Conservation (phyloP, 768 basidiomycete genomes). For the Mrakia blollopis region DNA sequence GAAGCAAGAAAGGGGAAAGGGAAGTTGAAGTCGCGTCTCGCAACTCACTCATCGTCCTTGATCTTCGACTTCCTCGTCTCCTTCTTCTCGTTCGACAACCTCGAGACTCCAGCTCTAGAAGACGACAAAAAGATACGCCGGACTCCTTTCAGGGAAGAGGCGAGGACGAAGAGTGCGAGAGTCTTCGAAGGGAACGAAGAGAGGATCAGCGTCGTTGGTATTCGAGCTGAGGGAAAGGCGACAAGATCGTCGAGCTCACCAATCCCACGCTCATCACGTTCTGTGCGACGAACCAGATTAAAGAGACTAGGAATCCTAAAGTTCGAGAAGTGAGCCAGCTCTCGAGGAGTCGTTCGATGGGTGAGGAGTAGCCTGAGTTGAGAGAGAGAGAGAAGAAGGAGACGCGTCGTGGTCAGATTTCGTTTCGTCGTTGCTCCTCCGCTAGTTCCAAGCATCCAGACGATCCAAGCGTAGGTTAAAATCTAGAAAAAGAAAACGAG, state of each 20-base stretch:
- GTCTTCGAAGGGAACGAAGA: neutral
- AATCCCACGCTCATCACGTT: neutral
- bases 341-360: neutral
- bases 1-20: neutral
- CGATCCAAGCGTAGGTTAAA: too few species aligned
- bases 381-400: neutral
- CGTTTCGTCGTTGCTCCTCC: neutral
- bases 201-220: neutral
- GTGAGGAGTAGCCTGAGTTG: neutral
- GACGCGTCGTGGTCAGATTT: neutral
- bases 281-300: neutral
- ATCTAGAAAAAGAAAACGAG: too few species aligned
- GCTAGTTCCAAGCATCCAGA: too few species aligned
- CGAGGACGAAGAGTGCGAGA: neutral
- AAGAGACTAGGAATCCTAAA: neutral
- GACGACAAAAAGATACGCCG: neutral
- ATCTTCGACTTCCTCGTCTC: neutral
- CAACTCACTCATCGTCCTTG: neutral
- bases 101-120: too few species aligned
- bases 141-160: neutral
- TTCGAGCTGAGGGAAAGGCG: neutral
- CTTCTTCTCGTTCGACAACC: neutral
- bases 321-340: slow-evolving; percentile 1
- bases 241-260: neutral
- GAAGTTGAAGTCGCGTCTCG: too few species aligned